A percentile compares a stretch with the other conserved stretches of the same genome.
phyloP scores from a whole-genome alignment of 176 grass and related monocot species.

The Aegilops longissima region DNA sequence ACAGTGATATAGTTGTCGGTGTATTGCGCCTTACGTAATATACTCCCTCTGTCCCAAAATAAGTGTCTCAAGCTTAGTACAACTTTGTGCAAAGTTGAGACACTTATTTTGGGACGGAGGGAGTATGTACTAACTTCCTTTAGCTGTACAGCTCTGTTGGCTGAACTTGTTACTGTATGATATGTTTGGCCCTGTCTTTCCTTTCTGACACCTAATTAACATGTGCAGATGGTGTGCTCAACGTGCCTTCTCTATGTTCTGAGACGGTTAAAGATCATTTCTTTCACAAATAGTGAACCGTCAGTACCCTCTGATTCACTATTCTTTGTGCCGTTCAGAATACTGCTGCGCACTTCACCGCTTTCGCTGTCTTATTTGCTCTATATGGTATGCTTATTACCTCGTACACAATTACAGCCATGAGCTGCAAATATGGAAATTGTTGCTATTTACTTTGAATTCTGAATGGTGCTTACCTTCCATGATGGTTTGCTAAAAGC shows the following conservation, averaged over 20 bases:
- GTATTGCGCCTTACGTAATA: neutral
- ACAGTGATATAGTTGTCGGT: neutral
- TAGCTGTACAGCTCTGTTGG: neutral
- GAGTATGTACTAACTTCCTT: neutral
- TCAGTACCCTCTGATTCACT: conserved; percentile 56
- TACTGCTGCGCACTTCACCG: conserved; percentile 77
- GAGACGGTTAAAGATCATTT: conserved; percentile 83
- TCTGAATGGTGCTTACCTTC: conserved; percentile 25
- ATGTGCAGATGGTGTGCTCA: conserved; percentile 84
- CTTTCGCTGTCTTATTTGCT: conserved; percentile 97
- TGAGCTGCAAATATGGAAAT: neutral
- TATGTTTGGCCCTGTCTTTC: neutral
- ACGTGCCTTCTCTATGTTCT: conserved; percentile 84
- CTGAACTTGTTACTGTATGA: neutral
- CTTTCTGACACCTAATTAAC: conserved; percentile 28
- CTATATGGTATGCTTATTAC: conserved; percentile 78
- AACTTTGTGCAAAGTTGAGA: too few relatives aligned
- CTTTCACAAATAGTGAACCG: conserved; percentile 69
- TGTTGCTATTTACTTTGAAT: conserved; percentile 26
- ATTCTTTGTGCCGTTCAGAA: conserved; percentile 72
- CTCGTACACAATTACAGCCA: neutral
- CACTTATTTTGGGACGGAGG: too few relatives aligned
- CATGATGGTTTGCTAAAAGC: conserved; percentile 51
- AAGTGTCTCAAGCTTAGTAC: too few relatives aligned
- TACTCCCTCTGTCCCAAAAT: too few relatives aligned